A percentile compares a stretch with the other conserved stretches of the same genome.
Evolutionary conservation across 257 asterid genomes (phyloP).

Genomic region (Primulina huaijiensis): DNA sequence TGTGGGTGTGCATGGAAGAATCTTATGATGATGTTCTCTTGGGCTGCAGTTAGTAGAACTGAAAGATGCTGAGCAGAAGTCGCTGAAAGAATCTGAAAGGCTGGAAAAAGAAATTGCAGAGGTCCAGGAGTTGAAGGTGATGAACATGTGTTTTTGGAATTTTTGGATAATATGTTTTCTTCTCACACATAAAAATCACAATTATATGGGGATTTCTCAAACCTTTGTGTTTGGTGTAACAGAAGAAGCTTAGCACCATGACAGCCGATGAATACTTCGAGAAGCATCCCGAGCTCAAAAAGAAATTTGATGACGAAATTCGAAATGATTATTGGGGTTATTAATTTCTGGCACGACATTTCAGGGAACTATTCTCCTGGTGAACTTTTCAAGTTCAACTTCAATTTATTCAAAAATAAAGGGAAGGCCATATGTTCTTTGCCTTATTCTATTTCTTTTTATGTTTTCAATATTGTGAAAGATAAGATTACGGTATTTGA

Average conservation of each 20-base stretch:
- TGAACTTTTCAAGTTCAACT: slow-evolving; percentile 36
- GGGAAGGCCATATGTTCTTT: slow-evolving; percentile 23
- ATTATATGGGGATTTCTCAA: slow-evolving; percentile 24
- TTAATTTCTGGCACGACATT: slow-evolving; percentile 26
- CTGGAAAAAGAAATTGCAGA: slow-evolving; percentile 86
- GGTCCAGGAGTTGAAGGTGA: slow-evolving; percentile 82
- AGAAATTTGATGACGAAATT: slow-evolving; percentile 64
- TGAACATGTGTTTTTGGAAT: background rate
- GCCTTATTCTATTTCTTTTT: slow-evolving; percentile 25
- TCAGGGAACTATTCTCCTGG: slow-evolving; percentile 26
- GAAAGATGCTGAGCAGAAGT: slow-evolving; percentile 79
- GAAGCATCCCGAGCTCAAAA: slow-evolving; percentile 90
- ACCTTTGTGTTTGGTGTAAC: slow-evolving; percentile 33
- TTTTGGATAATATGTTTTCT: background rate
- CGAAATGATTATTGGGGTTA: slow-evolving; percentile 66
- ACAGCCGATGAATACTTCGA: slow-evolving; percentile 94
- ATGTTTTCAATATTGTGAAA: slow-evolving; percentile 33
- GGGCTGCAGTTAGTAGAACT: slow-evolving; percentile 76
- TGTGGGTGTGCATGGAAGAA: slow-evolving; percentile 13
- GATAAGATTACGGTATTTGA: slow-evolving; percentile 1
- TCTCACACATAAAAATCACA: background rate
- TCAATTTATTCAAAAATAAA: slow-evolving; percentile 45
- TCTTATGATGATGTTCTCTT: slow-evolving; percentile 18
- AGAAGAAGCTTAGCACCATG: slow-evolving; percentile 86
- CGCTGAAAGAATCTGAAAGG: slow-evolving; percentile 79